A percentile compares a stretch with the other conserved stretches of the same genome.
Evolutionary conservation across 169 alveolate genomes (phyloP).

Genomic region (Plasmodium gallinaceum): DNA sequence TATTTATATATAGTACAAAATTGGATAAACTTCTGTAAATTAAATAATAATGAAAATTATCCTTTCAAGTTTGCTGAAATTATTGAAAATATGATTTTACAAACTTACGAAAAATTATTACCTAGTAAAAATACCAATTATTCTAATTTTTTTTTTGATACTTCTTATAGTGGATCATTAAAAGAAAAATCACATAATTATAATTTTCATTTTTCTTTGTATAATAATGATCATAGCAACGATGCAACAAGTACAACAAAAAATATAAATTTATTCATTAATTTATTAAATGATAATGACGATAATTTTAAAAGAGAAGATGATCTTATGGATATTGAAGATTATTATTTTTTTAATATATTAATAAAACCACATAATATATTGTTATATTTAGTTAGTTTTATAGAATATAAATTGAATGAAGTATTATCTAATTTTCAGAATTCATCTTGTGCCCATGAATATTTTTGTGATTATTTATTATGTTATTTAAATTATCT

Average conservation of each 20-base stretch:
- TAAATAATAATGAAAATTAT: slow-evolving; percentile 47
- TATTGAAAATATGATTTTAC: slow-evolving; percentile 13
- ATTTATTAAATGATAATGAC: slow-evolving; percentile 17
- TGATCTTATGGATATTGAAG: not conserved
- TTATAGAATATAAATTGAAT: slow-evolving; percentile 50
- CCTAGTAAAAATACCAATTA: slow-evolving; percentile 27
- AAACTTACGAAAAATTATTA: slow-evolving; percentile 16
- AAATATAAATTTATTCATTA: slow-evolving; percentile 23
- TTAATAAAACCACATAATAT: slow-evolving; percentile 58
- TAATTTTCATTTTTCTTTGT: slow-evolving; percentile 10
- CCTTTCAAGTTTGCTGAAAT: slow-evolving; percentile 49
- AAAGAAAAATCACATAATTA: slow-evolving; percentile 16
- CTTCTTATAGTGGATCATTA: slow-evolving; percentile 49
- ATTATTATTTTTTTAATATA: slow-evolving; percentile 18
- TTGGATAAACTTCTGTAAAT: slow-evolving; percentile 30
- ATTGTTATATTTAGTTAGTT: slow-evolving; percentile 16
- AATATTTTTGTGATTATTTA: slow-evolving; percentile 44
- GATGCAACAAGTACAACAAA: slow-evolving; percentile 10
- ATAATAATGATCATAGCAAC: slow-evolving; percentile 8
- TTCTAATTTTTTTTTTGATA: slow-evolving; percentile 61
- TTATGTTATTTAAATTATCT: slow-evolving; percentile 52
- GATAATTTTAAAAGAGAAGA: not conserved
- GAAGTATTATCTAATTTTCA: slow-evolving; percentile 3
- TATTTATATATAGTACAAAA: slow-evolving; percentile 50
- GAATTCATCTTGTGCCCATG: slow-evolving; percentile 10